Evolutionary conservation across 768 basidiomycete genomes (phyloP).

Genomic region (Mycena floridula): DNA sequence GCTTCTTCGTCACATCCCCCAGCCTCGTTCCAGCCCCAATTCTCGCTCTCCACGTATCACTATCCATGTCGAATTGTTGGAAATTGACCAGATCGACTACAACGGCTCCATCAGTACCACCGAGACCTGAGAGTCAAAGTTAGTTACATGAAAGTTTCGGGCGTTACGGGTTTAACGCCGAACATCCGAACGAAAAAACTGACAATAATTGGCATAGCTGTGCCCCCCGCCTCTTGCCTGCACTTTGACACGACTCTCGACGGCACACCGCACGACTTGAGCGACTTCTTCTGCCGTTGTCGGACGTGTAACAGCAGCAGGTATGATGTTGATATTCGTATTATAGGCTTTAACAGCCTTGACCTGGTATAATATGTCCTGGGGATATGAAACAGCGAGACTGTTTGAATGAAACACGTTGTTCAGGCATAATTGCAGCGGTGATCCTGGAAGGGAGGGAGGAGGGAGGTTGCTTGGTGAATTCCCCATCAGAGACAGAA

Average conservation of each 20-base stretch:
- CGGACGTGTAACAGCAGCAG: constrained; percentile 16
- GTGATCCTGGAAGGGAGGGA: too few relatives aligned
- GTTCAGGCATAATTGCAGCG: constrained; percentile 2
- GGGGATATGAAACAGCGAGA: neutral
- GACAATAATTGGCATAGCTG: constrained; percentile 10
- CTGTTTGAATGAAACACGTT: neutral
- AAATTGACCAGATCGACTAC: constrained; percentile 22
- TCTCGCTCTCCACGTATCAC: constrained; percentile 14
- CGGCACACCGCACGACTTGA: constrained; percentile 1
- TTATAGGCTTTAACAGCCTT: constrained; percentile 11
- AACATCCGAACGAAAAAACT: neutral
- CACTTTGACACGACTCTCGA: neutral
- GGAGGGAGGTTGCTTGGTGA: too few relatives aligned
- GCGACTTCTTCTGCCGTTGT: constrained; percentile 2
- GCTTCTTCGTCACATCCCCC: constrained; percentile 12
- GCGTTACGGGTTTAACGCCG: too few relatives aligned
- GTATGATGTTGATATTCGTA: constrained; percentile 8
- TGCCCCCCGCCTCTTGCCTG: constrained; percentile 4
- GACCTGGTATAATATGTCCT: neutral
- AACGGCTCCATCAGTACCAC: constrained; percentile 19
- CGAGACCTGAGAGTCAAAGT: constrained; percentile 11
- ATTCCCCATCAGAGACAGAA: neutral
- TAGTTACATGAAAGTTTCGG: too few relatives aligned
- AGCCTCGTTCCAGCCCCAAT: constrained; percentile 18
- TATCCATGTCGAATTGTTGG: constrained; percentile 18